These are phyloP conservation scores for Alternaria dauci DNA, from an alignment of 2,329 filamentous ascomycete genomes.

Conservation along the genomic window DNA sequence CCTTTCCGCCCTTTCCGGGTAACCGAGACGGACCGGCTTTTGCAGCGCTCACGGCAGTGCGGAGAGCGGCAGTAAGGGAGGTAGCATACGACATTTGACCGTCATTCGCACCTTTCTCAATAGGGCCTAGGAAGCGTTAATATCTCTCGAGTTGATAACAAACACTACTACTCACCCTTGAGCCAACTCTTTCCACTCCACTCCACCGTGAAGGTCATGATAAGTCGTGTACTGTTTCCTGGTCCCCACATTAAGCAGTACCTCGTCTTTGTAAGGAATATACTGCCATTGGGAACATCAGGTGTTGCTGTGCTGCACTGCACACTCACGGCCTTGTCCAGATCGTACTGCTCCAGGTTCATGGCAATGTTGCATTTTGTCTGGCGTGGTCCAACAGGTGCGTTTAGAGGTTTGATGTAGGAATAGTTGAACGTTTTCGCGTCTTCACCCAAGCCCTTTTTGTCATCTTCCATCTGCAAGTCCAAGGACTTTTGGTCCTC, in stretches of 20 bases:
- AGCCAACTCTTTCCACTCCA: conserved; percentile 99
- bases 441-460: conserved; percentile 77
- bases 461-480: conserved; percentile 82
- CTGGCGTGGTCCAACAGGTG: conserved; percentile 86
- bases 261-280: conserved; percentile 90
- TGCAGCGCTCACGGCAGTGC: conserved; percentile 73
- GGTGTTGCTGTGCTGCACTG: conserved; percentile 86
- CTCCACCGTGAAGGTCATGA: conserved; percentile 89
- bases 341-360: conserved; percentile 81
- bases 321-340: conserved; percentile 87
- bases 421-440: conserved; percentile 78
- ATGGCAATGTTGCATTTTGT: conserved; percentile 94
- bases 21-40: conserved; percentile 60
- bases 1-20: conserved; percentile 56
- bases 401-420: conserved; percentile 91
- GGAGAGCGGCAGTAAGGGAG: conserved; percentile 78
- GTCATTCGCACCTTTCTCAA: conserved; percentile 93
- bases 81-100: conserved; percentile 86
- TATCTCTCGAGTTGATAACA: not conserved
- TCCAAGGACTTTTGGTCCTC: conserved; percentile 90
- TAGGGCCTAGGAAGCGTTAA: conserved; percentile 70
- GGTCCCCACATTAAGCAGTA: conserved; percentile 95
- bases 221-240: conserved; percentile 81
- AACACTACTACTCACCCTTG: conserved; percentile 72
- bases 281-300: conserved; percentile 91